Evolutionary conservation across 331 rosid species (phyloP).

Genomic region (Rhamnella rubrinervis): DNA sequence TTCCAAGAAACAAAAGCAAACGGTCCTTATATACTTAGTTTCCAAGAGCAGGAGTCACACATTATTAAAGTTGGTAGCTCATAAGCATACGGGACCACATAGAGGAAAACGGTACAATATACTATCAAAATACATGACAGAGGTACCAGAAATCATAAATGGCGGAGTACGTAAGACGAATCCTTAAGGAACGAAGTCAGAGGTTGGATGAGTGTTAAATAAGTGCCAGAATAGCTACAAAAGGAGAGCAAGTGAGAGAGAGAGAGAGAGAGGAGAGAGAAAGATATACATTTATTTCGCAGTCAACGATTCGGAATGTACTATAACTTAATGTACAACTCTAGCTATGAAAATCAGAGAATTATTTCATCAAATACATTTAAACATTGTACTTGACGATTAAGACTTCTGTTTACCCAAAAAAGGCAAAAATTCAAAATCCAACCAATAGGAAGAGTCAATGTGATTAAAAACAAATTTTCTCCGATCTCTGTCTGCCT

Average conservation of each 20-base stretch:
- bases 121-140: not conserved
- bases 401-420: not conserved
- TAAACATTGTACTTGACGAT: too few relatives aligned
- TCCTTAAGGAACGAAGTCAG: too few relatives aligned
- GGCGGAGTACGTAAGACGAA: not conserved
- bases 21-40: too few relatives aligned
- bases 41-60: too few relatives aligned
- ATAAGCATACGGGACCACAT: too few relatives aligned
- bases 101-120: too few relatives aligned
- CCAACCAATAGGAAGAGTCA: not conserved
- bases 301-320: not conserved
- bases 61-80: not conserved
- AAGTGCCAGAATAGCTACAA: too few relatives aligned
- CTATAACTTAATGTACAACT: not conserved
- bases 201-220: not conserved
- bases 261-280: not conserved
- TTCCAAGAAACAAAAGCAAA: too few relatives aligned
- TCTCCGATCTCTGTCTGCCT: not conserved
- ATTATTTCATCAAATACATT: not conserved
- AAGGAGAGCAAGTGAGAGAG: not conserved
- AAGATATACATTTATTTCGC: not conserved
- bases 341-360: not conserved
- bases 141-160: slow-evolving; percentile 1
- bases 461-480: not conserved
- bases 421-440: too few relatives aligned